Evolutionary conservation across 2,329 filamentous ascomycete species (phyloP).

Genomic region (Incumbomyces delicatus): DNA sequence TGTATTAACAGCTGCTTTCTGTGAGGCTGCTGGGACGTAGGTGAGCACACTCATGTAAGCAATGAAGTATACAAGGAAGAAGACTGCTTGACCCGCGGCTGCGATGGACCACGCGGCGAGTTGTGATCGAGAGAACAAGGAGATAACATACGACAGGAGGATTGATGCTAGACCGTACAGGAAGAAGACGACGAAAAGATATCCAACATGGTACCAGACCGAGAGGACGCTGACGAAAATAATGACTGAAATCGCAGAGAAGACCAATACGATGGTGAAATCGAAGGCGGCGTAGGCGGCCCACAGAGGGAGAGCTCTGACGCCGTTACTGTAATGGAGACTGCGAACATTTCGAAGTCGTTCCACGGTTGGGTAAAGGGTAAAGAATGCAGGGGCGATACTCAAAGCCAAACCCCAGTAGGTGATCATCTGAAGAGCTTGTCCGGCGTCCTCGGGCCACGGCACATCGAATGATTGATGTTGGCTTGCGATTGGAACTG

Average conservation of each 20-base stretch:
- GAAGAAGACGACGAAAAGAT: constrained; percentile 70
- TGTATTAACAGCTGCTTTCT: constrained; percentile 57
- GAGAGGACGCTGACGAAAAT: constrained; percentile 55
- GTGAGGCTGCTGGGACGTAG: constrained; percentile 58
- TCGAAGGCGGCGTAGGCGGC: constrained; percentile 73
- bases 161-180: constrained; percentile 73
- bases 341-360: constrained; percentile 68
- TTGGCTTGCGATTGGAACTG: constrained; percentile 58
- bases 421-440: constrained; percentile 66
- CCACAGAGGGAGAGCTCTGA: constrained; percentile 74
- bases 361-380: constrained; percentile 80
- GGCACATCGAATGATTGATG: constrained; percentile 69
- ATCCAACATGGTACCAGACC: constrained; percentile 69
- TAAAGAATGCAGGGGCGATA: constrained; percentile 76
- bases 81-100: constrained; percentile 62
- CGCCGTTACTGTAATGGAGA: constrained; percentile 85
- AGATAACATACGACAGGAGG: constrained; percentile 69
- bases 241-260: constrained; percentile 55
- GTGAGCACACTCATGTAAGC: constrained; percentile 63
- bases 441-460: constrained; percentile 57
- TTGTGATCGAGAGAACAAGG: constrained; percentile 68
- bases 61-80: constrained; percentile 63
- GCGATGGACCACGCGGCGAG: constrained; percentile 76
- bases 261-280: constrained; percentile 60
- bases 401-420: constrained; percentile 74